Evolutionary conservation across 2,329 filamentous ascomycete genomes (phyloP).

Genomic region (Cercospora sp.): DNA sequence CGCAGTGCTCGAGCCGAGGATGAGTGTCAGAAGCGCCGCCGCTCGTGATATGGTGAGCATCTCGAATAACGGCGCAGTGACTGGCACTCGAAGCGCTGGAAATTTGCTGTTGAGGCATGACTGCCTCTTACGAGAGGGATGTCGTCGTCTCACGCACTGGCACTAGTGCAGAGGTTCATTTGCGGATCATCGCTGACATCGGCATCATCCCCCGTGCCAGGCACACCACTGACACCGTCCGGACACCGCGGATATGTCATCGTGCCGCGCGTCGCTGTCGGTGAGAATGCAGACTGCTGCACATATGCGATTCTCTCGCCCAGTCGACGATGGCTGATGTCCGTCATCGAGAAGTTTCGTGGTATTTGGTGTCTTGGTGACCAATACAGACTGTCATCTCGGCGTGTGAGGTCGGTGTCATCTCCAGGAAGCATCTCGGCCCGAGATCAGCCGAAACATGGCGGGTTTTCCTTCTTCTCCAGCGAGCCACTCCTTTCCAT

Average conservation of each 20-base stretch:
- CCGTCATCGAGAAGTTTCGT: neutral
- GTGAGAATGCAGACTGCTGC: neutral
- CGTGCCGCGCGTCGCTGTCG: neutral
- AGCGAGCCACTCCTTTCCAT: neutral
- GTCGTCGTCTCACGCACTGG: neutral
- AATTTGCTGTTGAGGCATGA: neutral
- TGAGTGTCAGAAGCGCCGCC: neutral
- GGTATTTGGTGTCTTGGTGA: neutral
- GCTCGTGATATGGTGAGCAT: constrained; percentile 2
- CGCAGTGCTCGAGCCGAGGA: neutral
- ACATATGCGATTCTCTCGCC: neutral
- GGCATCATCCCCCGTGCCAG: neutral
- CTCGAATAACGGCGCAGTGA: neutral
- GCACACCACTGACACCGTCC: neutral
- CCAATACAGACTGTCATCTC: neutral
- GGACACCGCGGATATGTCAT: neutral
- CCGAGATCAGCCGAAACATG: neutral
- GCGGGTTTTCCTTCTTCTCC: neutral
- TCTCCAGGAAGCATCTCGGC: neutral
- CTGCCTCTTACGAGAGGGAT: neutral
- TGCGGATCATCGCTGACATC: constrained; percentile 9
- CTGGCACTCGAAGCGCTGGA: neutral
- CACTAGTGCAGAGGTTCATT: neutral
- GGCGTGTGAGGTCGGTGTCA: neutral
- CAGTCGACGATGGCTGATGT: neutral